Conservation (phyloP, 208 protist species). For the Leishmania tropica region DNA sequence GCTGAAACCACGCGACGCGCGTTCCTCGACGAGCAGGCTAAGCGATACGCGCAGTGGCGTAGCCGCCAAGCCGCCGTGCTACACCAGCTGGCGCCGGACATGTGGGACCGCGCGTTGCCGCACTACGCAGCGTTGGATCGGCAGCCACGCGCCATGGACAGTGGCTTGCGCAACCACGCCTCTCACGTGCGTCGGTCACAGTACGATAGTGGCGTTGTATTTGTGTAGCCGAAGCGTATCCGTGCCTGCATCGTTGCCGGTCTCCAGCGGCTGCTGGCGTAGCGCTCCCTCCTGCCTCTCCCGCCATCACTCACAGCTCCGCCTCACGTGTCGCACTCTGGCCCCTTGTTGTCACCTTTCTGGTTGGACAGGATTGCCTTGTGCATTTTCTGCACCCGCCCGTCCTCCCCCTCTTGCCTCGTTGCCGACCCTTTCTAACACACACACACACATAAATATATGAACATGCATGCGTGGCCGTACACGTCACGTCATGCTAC, state of each 20-base stretch:
- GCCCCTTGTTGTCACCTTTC: background rate
- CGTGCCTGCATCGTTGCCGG: background rate
- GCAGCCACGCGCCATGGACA: constrained; percentile 32
- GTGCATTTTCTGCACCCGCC: too few species aligned
- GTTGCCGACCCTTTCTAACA: background rate
- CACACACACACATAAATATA: background rate
- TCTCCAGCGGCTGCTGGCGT: background rate
- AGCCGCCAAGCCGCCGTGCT: constrained; percentile 22
- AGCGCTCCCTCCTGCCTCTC: background rate
- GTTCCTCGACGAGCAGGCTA: constrained; percentile 23
- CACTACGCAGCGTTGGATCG: constrained; percentile 33
- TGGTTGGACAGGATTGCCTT: background rate
- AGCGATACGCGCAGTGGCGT: constrained; percentile 29
- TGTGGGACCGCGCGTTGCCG: constrained; percentile 37
- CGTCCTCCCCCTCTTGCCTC: background rate
- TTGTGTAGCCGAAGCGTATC: constrained; percentile 1
- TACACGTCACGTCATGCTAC: background rate
- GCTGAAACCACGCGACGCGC: background rate
- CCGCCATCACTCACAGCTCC: background rate
- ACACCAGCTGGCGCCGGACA: constrained; percentile 35
- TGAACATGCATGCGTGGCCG: background rate
- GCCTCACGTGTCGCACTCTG: background rate
- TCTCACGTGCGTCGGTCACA: constrained; percentile 8
- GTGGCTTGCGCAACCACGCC: constrained; percentile 8
- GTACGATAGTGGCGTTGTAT: constrained; percentile 21